Evolutionary conservation across 768 basidiomycete genomes (phyloP).

Genomic region (Boletus speciosus): DNA sequence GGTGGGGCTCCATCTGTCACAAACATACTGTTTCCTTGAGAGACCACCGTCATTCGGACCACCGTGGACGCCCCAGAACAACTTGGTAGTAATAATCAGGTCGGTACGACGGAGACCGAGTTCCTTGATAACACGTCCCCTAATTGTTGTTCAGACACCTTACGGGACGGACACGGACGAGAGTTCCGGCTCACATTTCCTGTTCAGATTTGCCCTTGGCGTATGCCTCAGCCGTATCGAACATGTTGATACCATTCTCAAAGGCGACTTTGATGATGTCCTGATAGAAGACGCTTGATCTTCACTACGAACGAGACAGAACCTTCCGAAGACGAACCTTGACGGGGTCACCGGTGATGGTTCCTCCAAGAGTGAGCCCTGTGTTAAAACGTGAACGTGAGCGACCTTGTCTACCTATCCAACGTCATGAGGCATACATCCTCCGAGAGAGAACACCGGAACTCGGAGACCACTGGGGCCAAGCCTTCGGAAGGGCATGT

Average conservation of each 20-base stretch:
- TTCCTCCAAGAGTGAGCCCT: conserved; percentile 11
- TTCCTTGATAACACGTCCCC: conserved; percentile 5
- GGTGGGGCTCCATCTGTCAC: not conserved
- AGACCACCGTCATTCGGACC: conserved; percentile 6
- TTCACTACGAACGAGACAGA: not conserved
- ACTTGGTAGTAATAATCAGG: conserved; percentile 4
- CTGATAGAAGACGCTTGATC: not conserved
- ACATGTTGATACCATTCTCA: conserved; percentile 12
- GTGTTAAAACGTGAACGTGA: not conserved
- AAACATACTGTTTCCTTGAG: conserved; percentile 5
- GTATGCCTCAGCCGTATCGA: conserved; percentile 6
- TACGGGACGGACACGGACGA: not conserved
- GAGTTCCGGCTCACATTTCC: conserved; percentile 2
- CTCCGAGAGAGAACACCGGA: conserved; percentile 8
- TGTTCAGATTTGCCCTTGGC: conserved; percentile 5
- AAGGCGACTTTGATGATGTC: conserved; percentile 7
- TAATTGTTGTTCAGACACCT: not conserved
- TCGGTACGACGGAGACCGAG: conserved; percentile 8
- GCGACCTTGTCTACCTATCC: not conserved
- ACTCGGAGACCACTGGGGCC: conserved; percentile 7
- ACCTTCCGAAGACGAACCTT: not conserved
- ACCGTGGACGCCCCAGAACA: conserved; percentile 1
- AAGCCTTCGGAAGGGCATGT: conserved; percentile 9
- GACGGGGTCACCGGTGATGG: conserved; percentile 2
- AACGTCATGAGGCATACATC: not conserved